These are phyloP conservation scores for Amauroascus niger DNA, from an alignment of 2,329 filamentous ascomycete genomes.

Conservation along the genomic window DNA sequence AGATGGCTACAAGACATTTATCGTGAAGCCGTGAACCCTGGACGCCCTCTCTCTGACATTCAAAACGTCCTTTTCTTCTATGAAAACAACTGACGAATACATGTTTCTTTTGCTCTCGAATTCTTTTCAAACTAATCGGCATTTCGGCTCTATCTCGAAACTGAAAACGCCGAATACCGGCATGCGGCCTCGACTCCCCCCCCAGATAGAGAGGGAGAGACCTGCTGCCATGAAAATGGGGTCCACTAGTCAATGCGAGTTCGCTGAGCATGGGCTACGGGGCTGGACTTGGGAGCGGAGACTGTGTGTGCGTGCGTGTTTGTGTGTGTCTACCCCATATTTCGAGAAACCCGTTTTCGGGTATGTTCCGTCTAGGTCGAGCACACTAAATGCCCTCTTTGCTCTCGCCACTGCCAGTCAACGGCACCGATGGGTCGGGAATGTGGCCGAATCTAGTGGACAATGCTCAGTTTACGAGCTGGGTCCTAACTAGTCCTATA, in stretches of 20 bases:
- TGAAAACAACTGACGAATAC: no score
- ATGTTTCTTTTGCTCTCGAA: no score
- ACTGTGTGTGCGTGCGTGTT: background rate
- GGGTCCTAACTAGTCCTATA: background rate
- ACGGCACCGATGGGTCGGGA: background rate
- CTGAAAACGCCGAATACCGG: background rate
- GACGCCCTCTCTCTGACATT: no score
- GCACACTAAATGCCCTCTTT: background rate
- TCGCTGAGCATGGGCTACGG: background rate
- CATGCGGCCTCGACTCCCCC: no score
- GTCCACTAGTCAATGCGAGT: no score
- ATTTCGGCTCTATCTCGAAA: background rate
- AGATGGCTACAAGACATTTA: no score
- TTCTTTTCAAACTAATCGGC: background rate
- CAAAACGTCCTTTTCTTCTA: no score
- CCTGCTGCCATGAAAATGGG: no score
- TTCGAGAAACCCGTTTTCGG: background rate
- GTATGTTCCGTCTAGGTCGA: background rate
- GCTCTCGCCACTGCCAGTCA: background rate
- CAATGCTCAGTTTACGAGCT: background rate
- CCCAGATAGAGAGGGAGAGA: no score
- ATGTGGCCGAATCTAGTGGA: background rate
- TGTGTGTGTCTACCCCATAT: constrained; percentile 2
- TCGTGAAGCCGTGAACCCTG: no score
- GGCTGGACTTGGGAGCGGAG: background rate